phyloP scores from a whole-genome alignment of 768 basidiomycete genomes.

The Rhodotorula paludigena region DNA sequence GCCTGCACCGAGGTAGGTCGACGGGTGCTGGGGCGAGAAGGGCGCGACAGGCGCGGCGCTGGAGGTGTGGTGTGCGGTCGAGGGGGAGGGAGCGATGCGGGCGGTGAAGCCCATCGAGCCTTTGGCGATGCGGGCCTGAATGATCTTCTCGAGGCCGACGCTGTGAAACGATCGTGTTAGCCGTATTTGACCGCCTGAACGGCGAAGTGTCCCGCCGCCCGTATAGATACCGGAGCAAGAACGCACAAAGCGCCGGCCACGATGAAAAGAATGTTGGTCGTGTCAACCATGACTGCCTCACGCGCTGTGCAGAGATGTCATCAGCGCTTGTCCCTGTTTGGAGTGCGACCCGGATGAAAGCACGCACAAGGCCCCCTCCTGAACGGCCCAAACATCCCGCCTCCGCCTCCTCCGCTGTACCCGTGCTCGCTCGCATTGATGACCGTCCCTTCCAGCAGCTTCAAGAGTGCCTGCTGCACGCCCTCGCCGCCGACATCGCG shows the following conservation, averaged over 20 bases:
- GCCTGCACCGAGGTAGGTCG: not conserved
- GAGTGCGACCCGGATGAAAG: not conserved
- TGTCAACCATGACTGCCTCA: conserved; percentile 73
- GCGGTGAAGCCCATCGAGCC: conserved; percentile 78
- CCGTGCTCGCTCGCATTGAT: conserved; percentile 42
- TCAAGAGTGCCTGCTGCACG: conserved; percentile 77
- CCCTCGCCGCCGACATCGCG: conserved; percentile 88
- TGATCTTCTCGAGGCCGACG: conserved; percentile 77
- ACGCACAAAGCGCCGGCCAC: conserved; percentile 67
- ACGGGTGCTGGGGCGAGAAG: not conserved
- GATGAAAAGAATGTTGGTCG: conserved; percentile 88
- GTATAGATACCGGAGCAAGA: no score
- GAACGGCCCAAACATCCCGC: conserved; percentile 1
- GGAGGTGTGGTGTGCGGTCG: conserved; percentile 21
- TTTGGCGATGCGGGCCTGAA: conserved; percentile 61
- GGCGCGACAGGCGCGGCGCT: not conserved
- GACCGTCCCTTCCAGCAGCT: conserved; percentile 76
- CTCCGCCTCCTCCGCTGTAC: conserved; percentile 38
- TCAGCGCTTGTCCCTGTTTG: not conserved
- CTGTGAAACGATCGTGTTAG: not conserved
- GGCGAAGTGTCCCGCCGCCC: no score
- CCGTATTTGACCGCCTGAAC: no score
- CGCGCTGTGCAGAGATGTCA: conserved; percentile 47
- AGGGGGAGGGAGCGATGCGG: conserved; percentile 39
- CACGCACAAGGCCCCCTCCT: conserved; percentile 21